phyloP scores from a whole-genome alignment of 306 rosid species.

The Prunus armeniaca region DNA sequence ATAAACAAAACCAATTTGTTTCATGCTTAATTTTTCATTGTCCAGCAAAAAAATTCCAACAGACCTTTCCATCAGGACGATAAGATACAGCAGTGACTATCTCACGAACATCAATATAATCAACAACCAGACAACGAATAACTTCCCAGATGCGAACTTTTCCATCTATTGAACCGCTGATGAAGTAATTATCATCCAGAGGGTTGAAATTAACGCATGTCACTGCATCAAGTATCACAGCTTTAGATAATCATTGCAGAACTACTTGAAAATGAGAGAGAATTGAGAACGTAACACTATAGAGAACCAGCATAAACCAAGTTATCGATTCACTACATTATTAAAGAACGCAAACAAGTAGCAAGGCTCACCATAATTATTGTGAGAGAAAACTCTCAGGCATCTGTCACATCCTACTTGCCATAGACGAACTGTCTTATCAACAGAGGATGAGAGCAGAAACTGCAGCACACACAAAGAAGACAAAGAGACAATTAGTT shows the following conservation, averaged over 20 bases:
- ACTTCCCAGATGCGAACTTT: conserved; percentile 97
- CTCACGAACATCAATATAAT: conserved; percentile 75
- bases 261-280: not conserved
- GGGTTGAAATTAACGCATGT: conserved; percentile 81
- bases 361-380: conserved; percentile 64
- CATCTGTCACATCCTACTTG: conserved; percentile 63
- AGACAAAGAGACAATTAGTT: conserved; percentile 9
- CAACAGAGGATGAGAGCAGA: conserved; percentile 80
- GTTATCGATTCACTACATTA: conserved; percentile 1
- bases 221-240: conserved; percentile 55
- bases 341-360: not conserved
- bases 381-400: conserved; percentile 66
- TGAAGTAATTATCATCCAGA: conserved; percentile 64
- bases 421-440: conserved; percentile 87
- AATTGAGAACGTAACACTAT: conserved; percentile 6
- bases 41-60: conserved; percentile 16
- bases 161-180: conserved; percentile 94
- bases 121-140: conserved; percentile 64
- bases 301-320: conserved; percentile 21
- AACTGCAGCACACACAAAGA: conserved; percentile 43
- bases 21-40: not conserved
- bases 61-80: conserved; percentile 73
- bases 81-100: conserved; percentile 88
- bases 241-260: conserved; percentile 17
- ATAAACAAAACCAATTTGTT: conserved; percentile 8